Evolutionary conservation across 2,329 filamentous ascomycete genomes (phyloP), one percentile per base, ranked within the genome.

Genomic region (Ceratocystis eucalypticola): DNA sequence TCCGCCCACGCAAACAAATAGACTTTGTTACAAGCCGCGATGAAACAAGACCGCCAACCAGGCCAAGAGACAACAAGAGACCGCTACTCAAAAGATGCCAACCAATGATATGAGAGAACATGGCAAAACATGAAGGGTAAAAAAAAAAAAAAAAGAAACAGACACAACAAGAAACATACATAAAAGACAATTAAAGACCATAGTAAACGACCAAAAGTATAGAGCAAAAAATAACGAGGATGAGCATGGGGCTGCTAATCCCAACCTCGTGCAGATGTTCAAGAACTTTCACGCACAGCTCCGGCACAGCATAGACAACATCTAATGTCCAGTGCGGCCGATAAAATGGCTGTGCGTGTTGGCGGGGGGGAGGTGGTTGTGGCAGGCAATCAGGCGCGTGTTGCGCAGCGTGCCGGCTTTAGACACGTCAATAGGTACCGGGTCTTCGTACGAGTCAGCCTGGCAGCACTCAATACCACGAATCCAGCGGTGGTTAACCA

Each of bases 401-500:
- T 73, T 74, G 66, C 76, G 77, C 44, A 76, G 76, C 48, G 74
- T 74, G 68, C 78, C 77, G 70, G 80, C 81, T 76, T 84, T 84
- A 69, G 81, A 82, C 0, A 82, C 83, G 70, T 89, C 85, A 28
- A 78, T 74, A 62, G 78, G 78, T 33, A 25, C 76, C 5, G 82
- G 81, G 68, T 89, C 85, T 41, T 87, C 85, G 72, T 85, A 88
- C 68, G 79, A 82, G 71, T 92, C 88, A 3, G 85, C 76, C 71
- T 89, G 86, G 74, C 90, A 95, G 76, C 90, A 94, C 71, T 92
- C 88, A 50, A 91, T 83, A 64, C 80, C 82, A 76, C 84, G 87
- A 71, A 94, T 77, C 81, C 85, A 91, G n/a, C 86, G 80, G 71
- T 88, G 84, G 69, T 81, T 84, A 65, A 91, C 76, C 0, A 89